Evolutionary conservation across 140 eudicot species (phyloP).

Genomic region (Anethum foeniculum): DNA sequence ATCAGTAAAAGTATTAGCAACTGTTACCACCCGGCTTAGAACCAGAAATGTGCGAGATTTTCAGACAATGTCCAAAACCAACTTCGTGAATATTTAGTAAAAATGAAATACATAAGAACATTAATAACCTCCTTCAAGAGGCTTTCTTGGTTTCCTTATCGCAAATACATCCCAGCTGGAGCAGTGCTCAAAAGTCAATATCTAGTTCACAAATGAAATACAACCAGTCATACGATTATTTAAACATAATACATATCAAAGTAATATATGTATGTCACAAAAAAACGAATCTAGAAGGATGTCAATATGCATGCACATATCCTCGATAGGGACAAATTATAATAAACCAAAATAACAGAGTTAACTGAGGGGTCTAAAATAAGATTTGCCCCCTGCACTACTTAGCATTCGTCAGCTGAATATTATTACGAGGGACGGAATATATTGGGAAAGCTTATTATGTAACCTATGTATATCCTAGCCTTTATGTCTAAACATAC

Average conservation of each 20-base stretch:
- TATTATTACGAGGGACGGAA: not conserved
- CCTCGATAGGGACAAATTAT: not conserved
- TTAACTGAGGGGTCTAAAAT: not conserved
- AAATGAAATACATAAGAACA: not conserved
- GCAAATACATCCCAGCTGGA: not conserved
- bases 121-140: not conserved
- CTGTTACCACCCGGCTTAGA: no score
- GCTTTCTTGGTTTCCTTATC: not conserved
- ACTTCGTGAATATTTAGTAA: no score
- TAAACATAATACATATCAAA: not conserved
- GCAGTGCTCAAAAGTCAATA: not conserved
- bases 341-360: not conserved
- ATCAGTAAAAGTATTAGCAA: no score
- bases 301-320: not conserved
- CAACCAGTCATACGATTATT: not conserved
- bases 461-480: not conserved
- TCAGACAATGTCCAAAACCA: no score
- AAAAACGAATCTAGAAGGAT: not conserved
- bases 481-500: not conserved
- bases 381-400: not conserved
- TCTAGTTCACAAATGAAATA: not conserved
- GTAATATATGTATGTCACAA: not conserved
- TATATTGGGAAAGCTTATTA: not conserved
- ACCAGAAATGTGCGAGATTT: no score
- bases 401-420: not conserved